Base-by-base conservation (phyloP, 768 basidiomycete genomes). In the Lactarius hengduanensis region DNA sequence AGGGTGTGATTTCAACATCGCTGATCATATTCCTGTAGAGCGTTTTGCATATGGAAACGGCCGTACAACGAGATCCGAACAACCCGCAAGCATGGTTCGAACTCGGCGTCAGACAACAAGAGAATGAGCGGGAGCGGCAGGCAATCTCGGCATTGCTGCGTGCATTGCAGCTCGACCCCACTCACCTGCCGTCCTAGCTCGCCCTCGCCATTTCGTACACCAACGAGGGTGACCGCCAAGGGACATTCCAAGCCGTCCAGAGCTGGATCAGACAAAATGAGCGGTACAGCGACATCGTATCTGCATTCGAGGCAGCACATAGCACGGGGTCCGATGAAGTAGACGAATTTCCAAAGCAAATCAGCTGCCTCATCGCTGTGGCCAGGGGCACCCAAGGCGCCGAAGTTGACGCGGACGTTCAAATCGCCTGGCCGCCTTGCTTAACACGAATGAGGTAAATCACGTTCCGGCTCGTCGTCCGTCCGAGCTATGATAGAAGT, bases 31-130 rank as follows among this genome's bases (percentile, higher is more conserved):
- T 47, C 61, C 20, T 72, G 59, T 77, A 98, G 94, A 90, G 83
- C 70, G 86, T 98, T 10, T 80, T 98, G 36, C 90, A 94, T 74
- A 80, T 94, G 15, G 96, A 99, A 78, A 96, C 96, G 8, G 83
- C 83, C 30, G 94, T 96, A 16, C 92, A 96, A 73, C 84, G 82
- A 47, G 84, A 94, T 71, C 86, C 89, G 67, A 78, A 75, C 10
- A 84, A 91, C 71, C 86, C 91, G 4, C 70, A 77, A 41, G 89
- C 88, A 9, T 99, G 97, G 97, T 96, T 85, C 73, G 85, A 90
- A 70, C 87, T 98, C 59, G 97, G 97, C 30, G 88, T 99, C 59
- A 95, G 92, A 76, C 97, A 98, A 73, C 97, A 99, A 76, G 96
- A 97, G 77, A 97, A 96, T 74, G 97, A 99, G 76, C 87, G 96